These are phyloP conservation scores for Rhodotorula babjevae DNA, from an alignment of 768 basidiomycete species.

Conservation along the genomic window DNA sequence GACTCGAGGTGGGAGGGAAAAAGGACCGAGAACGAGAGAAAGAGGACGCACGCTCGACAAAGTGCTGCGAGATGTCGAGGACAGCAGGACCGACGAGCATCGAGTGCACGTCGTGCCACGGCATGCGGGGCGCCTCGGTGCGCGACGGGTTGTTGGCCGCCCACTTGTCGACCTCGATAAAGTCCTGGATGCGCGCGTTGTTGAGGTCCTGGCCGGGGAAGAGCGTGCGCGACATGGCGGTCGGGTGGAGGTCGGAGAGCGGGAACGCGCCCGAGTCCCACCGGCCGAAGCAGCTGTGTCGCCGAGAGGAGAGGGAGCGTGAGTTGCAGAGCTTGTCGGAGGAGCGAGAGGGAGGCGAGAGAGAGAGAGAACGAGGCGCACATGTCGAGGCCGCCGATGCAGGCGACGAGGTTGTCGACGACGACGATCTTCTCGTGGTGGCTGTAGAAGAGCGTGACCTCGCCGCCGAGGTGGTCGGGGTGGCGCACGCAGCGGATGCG, in stretches of 20 bases:
- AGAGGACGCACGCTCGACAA: constrained; percentile 69
- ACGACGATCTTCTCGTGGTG: constrained; percentile 86
- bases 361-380: constrained; percentile 51
- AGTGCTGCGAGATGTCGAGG: constrained; percentile 88
- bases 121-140: constrained; percentile 36
- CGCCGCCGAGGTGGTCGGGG: constrained; percentile 72
- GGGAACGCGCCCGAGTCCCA: constrained; percentile 77
- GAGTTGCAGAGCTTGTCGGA: neutral
- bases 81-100: constrained; percentile 74
- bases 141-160: constrained; percentile 36
- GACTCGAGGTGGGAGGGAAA: too few species aligned
- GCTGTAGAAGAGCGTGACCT: constrained; percentile 56
- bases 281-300: constrained; percentile 61
- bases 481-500: constrained; percentile 87
- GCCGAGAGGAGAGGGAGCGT: neutral
- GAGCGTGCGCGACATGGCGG: constrained; percentile 69
- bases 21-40: too few species aligned
- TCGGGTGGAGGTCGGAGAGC: constrained; percentile 85
- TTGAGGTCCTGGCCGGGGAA: constrained; percentile 95
- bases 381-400: constrained; percentile 88
- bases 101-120: constrained; percentile 62
- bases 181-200: constrained; percentile 67
- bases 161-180: constrained; percentile 65
- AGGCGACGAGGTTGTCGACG: constrained; percentile 78
- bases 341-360: neutral